These are phyloP conservation scores for Tothia fuscella DNA, from an alignment of 2,329 filamentous ascomycete species.

Conservation along the genomic window DNA sequence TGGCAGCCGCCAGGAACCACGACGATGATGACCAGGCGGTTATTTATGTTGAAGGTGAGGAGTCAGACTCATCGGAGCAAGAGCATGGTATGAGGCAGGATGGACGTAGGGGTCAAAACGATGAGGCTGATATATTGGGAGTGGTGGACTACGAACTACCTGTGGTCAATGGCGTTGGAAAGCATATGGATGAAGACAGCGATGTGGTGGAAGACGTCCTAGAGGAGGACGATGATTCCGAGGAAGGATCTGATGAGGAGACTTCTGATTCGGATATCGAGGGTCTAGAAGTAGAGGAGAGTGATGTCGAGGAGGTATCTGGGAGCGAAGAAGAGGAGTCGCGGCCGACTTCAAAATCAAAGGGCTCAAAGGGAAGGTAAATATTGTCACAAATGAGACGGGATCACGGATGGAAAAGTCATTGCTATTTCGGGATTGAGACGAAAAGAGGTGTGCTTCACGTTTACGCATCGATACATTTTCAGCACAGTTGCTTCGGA, in stretches of 20 bases:
- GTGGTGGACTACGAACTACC: constrained; percentile 30
- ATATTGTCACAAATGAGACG: not conserved
- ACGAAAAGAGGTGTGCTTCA: too few species aligned
- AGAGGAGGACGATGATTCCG: constrained; percentile 2
- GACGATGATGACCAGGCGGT: constrained; percentile 59
- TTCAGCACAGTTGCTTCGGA: not conserved
- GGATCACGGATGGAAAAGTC: not conserved
- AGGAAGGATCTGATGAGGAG: too few species aligned
- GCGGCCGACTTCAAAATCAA: not conserved
- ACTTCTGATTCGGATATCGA: too few species aligned
- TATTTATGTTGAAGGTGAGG: constrained; percentile 78
- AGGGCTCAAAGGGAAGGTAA: not conserved
- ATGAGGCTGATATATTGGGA: constrained; percentile 44
- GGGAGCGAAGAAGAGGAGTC: constrained; percentile 2
- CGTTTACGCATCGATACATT: not conserved
- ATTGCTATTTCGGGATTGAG: not conserved
- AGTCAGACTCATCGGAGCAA: constrained; percentile 37
- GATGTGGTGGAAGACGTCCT: constrained; percentile 15
- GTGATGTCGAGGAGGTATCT: not conserved
- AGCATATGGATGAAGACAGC: constrained; percentile 29
- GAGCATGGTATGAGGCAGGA: constrained; percentile 28
- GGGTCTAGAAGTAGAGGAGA: too few species aligned
- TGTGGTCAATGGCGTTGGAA: constrained; percentile 37
- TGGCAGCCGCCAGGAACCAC: constrained; percentile 18
- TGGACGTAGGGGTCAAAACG: constrained; percentile 27